Base-by-base conservation (phyloP, 768 basidiomycete species). In the Pisolithus tinctorius region DNA sequence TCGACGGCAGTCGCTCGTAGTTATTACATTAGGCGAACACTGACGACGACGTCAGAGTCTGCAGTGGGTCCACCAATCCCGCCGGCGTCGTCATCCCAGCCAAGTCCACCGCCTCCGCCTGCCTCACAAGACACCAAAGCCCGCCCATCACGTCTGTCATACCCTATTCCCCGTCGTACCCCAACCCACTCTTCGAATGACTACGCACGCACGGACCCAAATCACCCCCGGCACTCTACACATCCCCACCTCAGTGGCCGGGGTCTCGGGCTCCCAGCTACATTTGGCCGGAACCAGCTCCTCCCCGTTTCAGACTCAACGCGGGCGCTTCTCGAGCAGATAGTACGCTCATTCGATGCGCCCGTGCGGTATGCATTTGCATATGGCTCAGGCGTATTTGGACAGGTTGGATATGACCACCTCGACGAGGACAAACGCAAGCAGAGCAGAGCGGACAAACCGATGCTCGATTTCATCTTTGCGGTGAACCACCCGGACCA, bases 291-390 rank as follows among this genome's bases (percentile, higher is more conserved):
- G 30, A 93, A 93, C 65, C 90, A 93, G 67, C 74, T 91, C 5
- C 74, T 93, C 1, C 79, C 85, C 0, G 90, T 93, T 7, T 76
- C 88, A 11, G 83, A 84, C 63, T 82, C 86, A 25, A 92, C 86
- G 3, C 80, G 90, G 4, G 83, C 86, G 3, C 72, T 92, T 25
- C 77, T 95, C 14, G 88, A 93, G 62, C 74, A 77, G 53, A 84
- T 97, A 51, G 84, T 96, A 31, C 72, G 73, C 13, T 76, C 81
- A 45, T 95, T 97, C 61, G 79, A 91, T 39, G 90, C 91, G 0
- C 94, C 94, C 9, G 88, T 97, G 45, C 84, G 94, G 20, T 98
- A 95, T 74, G 96, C 94, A 1, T 93, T 97, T 63, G 96, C 96
- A 0, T 99, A 98, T 63, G 96, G 96, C 11, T 92, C 88, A 3